Evolutionary conservation across 768 basidiomycete genomes (phyloP), one percentile per base, ranked within the genome.

Genomic region (Lentinula edodes): DNA sequence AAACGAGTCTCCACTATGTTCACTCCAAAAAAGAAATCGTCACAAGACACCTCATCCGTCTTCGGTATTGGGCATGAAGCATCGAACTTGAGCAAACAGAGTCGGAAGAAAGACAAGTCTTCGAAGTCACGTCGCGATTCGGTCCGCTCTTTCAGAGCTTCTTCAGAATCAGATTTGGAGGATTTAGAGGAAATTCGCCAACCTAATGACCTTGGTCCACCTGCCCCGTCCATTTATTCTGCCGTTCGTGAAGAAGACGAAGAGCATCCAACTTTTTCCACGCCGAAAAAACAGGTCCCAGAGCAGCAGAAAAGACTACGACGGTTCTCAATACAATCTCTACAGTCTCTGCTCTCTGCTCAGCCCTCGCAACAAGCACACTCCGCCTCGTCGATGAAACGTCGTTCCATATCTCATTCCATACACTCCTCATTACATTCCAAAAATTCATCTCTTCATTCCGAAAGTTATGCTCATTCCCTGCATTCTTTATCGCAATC

Each of bases 1-100:
- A 56, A 43, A 43, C 55, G 55, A 32, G 55, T 56, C 28, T 56
- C 55, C 1, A 56, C 55, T 6, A 56, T 56, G 55, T 56, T 56
- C n/a, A 56, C 55, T 41, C 55, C 55, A 20, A 41, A 43, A 10
- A 56, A 56, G 41, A 56, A 41, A 39, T 12, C 23, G 6, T n/a
- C 39, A 20, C 55, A 56, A 41, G 39, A 45, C 41, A 41, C 18
- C 6, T 15, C 51, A 32, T 13, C 51, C n/a, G 20, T 15, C 35
- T 13, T 52, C 10, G 55, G 55, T 13, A 43, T 56, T 43, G 55
- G 55, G 10, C 35, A 46, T 5, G 34, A 48, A 15, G 45, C 46
- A 36, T 38, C 16, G 15, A 28, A 6, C 23, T 4, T 16, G 42
- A 5, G 18, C 8, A 28, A 13, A 15, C 41, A 10, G 36, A 18